Evolutionary conservation across 768 basidiomycete genomes (phyloP), one percentile per base, ranked within the genome.

Genomic region (Cystofilobasidium bisporidii): DNA sequence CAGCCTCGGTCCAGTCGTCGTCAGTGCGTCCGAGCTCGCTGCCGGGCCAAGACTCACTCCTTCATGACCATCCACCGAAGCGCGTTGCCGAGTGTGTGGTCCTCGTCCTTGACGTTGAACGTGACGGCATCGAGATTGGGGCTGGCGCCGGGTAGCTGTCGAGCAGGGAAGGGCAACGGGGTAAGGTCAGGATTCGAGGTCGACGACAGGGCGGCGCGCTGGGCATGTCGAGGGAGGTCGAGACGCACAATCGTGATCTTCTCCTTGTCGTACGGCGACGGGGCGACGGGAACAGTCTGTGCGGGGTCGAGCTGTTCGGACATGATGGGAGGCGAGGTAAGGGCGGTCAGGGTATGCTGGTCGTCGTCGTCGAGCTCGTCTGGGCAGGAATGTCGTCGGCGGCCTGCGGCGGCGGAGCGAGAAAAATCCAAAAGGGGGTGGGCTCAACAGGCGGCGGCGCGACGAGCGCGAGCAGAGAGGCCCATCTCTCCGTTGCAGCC

Each of bases 51-150:
- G 43, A 73, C 86, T 64, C 72, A 98, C 96, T 99, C 94, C 80
- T 97, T 96, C 94, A 98, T 98, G 67, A 98, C 76, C 87, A 98
- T 98, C 92, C 92, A 99, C 41, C 94, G 80, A 45, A 98, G 81
- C 0, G 91, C 83, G 72, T 99, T 99, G 8, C 96, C 96, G 32
- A 98, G 84, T 0, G 94, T 98, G 77, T 99, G 94, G 1, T 90
- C 87, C 79, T 99, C 96, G 74, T 97, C 87, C 75, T 86, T 81
- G 56, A 98, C 87, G 75, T 88, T 89, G 79, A 86, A 99, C 1
- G 94, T 97, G 9, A 88, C 92, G 9, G 88, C 85, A 22, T 89
- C 88, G 71, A 92, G 81, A 75, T 93, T 89, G 0, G 86, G 80
- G 47, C 85, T 80, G 24, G 89, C 87, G 64, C 90, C 89, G 72